phyloP scores from a whole-genome alignment of 495 filamentous ascomycete genomes.

The Echria macrotheca region DNA sequence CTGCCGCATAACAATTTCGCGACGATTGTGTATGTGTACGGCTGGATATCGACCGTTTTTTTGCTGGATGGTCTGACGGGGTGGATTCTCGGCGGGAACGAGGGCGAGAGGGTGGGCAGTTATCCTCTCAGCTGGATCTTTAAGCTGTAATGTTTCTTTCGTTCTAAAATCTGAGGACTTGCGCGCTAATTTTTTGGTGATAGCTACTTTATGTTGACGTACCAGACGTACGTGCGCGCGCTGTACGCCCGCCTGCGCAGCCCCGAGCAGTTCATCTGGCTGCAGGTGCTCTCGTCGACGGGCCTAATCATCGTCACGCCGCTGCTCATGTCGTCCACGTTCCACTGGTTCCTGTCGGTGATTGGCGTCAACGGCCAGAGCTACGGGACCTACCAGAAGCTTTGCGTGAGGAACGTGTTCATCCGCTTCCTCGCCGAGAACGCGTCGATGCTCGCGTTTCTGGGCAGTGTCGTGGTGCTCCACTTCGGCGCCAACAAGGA shows the following conservation, averaged over 20 bases:
- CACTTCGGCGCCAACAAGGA: constrained; percentile 59
- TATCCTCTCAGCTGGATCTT: constrained; percentile 61
- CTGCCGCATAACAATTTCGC: constrained; percentile 57
- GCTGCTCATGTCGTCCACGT: constrained; percentile 52
- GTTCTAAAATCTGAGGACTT: too few relatives aligned
- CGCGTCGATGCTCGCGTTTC: constrained; percentile 59
- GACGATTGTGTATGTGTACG: constrained; percentile 61
- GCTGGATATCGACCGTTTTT: constrained; percentile 59
- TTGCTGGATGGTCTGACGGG: constrained; percentile 54
- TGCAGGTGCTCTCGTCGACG: constrained; percentile 53
- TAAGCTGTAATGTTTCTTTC: constrained; percentile 58
- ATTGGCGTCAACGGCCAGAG: constrained; percentile 46
- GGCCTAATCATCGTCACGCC: constrained; percentile 55
- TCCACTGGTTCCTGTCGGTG: constrained; percentile 45
- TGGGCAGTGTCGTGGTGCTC: constrained; percentile 54
- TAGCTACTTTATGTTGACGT: constrained; percentile 61
- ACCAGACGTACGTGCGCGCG: constrained; percentile 65
- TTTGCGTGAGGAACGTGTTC: constrained; percentile 55
- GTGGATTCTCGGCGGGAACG: constrained; percentile 55
- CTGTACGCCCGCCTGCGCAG: constrained; percentile 58
- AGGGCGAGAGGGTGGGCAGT: constrained; percentile 55
- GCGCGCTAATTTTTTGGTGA: too few relatives aligned
- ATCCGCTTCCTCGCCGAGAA: constrained; percentile 57
- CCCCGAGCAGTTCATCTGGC: constrained; percentile 53
- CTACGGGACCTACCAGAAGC: constrained; percentile 56